phyloP scores from a whole-genome alignment of 2,329 filamentous ascomycete genomes.

The Colletotrichum chlorophyti region DNA sequence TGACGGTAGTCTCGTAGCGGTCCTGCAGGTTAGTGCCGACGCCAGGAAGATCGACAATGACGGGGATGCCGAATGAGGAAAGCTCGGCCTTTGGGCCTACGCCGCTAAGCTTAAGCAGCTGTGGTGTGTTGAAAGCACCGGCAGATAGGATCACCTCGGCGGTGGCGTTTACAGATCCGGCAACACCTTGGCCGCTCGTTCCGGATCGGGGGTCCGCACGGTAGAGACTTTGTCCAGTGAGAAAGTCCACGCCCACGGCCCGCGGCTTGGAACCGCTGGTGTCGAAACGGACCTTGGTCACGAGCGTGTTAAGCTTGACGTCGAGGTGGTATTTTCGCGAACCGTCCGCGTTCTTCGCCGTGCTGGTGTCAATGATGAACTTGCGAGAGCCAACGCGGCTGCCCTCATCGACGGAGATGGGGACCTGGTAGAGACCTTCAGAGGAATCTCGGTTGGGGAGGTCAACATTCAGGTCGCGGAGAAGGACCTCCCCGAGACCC shows the following conservation, averaged over 20 bases:
- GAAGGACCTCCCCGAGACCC: slow-evolving; percentile 36
- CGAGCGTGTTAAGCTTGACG: slow-evolving; percentile 44
- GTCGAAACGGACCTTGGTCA: slow-evolving; percentile 48
- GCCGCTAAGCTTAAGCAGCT: slow-evolving; percentile 54
- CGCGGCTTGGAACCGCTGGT: slow-evolving; percentile 41
- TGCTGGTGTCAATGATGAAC: slow-evolving; percentile 55
- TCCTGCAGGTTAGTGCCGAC: slow-evolving; percentile 62
- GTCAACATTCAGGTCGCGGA: slow-evolving; percentile 39
- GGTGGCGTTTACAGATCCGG: slow-evolving; percentile 39
- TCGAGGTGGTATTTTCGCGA: slow-evolving; percentile 47
- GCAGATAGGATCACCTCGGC: slow-evolving; percentile 56
- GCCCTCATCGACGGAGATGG: slow-evolving; percentile 50
- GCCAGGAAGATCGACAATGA: slow-evolving; percentile 64
- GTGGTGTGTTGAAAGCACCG: slow-evolving; percentile 53
- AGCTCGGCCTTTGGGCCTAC: slow-evolving; percentile 50
- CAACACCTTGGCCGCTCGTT: slow-evolving; percentile 32
- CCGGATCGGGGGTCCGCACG: slow-evolving; percentile 47
- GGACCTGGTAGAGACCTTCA: slow-evolving; percentile 55
- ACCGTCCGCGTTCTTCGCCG: slow-evolving; percentile 53
- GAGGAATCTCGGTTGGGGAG: slow-evolving; percentile 27
- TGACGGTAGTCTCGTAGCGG: slow-evolving; percentile 35
- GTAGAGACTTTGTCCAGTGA: slow-evolving; percentile 49
- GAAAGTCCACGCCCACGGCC: slow-evolving; percentile 51
- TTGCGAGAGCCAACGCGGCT: slow-evolving; percentile 57
- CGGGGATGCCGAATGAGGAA: slow-evolving; percentile 50